These are phyloP conservation scores for Scheffersomyces stambukii DNA, from an alignment of 1,139 yeast species.

Conservation along the genomic window DNA sequence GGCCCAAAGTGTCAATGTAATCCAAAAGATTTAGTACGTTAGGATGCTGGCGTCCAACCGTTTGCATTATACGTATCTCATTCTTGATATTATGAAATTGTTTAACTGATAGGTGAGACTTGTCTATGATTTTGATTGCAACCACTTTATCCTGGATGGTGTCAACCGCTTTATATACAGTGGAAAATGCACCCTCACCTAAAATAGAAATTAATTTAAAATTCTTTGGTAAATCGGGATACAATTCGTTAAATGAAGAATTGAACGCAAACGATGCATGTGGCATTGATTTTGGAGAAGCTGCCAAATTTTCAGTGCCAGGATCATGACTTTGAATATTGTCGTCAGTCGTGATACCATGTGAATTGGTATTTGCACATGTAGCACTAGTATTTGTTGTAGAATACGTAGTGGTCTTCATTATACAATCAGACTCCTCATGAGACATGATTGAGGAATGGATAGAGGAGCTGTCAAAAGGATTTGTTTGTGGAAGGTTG, in stretches of 20 bases:
- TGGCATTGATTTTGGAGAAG: not conserved
- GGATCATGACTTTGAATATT: not conserved
- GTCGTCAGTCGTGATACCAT: not conserved
- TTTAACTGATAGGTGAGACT: constrained; percentile 47
- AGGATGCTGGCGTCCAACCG: constrained; percentile 55
- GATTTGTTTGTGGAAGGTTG: too few species aligned
- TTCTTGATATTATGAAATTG: constrained; percentile 63
- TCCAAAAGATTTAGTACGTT: constrained; percentile 71
- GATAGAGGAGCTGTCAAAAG: constrained; percentile 2
- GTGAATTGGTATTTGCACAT: constrained; percentile 1
- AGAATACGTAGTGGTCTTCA: constrained; percentile 3
- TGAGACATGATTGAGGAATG: constrained; percentile 4
- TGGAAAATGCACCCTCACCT: constrained; percentile 90
- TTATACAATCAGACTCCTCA: constrained; percentile 3
- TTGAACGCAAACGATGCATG: constrained; percentile 10
- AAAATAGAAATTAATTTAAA: constrained; percentile 26
- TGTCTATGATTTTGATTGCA: constrained; percentile 83
- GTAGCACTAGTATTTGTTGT: not conserved
- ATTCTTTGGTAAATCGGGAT: constrained; percentile 22
- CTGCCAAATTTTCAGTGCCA: not conserved
- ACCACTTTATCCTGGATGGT: constrained; percentile 29
- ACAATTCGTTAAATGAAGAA: constrained; percentile 13
- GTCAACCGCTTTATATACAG: constrained; percentile 72
- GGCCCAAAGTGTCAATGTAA: constrained; percentile 50
- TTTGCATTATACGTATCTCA: constrained; percentile 83